Conservation (phyloP, 2,329 filamentous ascomycete genomes). For the Chrysosporium queenslandicum region DNA sequence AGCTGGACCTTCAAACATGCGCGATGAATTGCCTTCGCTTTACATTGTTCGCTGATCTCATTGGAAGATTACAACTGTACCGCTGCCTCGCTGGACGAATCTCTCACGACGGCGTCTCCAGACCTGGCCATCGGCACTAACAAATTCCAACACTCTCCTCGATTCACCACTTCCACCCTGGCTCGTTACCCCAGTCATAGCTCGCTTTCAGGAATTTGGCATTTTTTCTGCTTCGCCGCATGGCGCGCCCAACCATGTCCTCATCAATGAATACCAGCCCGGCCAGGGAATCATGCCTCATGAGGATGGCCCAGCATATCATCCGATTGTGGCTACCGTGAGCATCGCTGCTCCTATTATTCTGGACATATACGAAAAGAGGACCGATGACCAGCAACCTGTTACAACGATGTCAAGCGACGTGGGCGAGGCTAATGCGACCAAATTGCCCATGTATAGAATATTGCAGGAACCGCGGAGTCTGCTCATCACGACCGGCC, state of each 20-base stretch:
- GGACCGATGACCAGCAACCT: constrained; percentile 40
- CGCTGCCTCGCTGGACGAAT: constrained; percentile 71
- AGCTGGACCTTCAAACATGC: background rate
- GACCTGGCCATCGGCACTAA: constrained; percentile 77
- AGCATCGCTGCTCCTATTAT: constrained; percentile 71
- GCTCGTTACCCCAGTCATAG: constrained; percentile 59
- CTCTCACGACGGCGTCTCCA: constrained; percentile 84
- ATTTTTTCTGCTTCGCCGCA: constrained; percentile 61
- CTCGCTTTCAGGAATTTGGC: constrained; percentile 39
- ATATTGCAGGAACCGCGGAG: constrained; percentile 81
- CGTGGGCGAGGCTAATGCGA: constrained; percentile 21
- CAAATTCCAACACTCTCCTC: constrained; percentile 63
- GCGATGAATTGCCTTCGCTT: background rate
- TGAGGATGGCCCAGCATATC: constrained; percentile 83
- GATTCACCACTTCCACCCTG: constrained; percentile 61
- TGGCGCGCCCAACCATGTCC: constrained; percentile 69
- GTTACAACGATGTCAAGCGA: constrained; percentile 32
- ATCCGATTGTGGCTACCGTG: constrained; percentile 80
- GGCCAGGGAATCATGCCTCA: constrained; percentile 96
- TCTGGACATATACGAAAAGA: constrained; percentile 62
- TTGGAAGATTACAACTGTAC: constrained; percentile 47
- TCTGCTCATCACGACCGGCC: constrained; percentile 46
- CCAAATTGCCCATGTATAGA: constrained; percentile 34
- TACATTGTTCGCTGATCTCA: background rate
- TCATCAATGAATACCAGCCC: constrained; percentile 83